Evolutionary conservation across 106 monocot species (phyloP).

Genomic region (Narthecium ossifragum): DNA sequence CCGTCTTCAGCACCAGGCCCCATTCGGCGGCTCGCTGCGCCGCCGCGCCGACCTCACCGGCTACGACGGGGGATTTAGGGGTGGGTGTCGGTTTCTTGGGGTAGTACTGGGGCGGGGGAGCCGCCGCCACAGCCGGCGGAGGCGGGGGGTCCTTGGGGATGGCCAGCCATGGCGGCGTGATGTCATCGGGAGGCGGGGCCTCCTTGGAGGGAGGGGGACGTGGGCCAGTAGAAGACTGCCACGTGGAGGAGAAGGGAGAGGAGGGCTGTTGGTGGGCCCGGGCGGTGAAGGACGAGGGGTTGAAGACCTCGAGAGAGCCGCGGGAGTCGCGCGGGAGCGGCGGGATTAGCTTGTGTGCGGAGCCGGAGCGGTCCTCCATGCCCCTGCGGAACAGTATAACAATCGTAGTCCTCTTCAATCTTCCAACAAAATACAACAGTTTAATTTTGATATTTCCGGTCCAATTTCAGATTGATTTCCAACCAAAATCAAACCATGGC

Average conservation of each 20-base stretch:
- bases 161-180: constrained; percentile 54
- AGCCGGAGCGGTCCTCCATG: too few species aligned
- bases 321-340: constrained; percentile 70
- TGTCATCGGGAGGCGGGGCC: constrained; percentile 10
- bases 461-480: too few species aligned
- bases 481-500: too few species aligned
- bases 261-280: constrained; percentile 10
- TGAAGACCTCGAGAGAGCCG: constrained; percentile 90
- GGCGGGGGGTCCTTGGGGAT: constrained; percentile 12
- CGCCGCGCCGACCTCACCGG: constrained; percentile 23
- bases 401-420: too few species aligned
- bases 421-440: too few species aligned
- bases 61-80: not conserved
- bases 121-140: not conserved
- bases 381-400: too few species aligned
- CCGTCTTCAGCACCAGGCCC: constrained; percentile 83
- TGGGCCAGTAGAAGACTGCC: constrained; percentile 13
- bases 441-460: too few species aligned
- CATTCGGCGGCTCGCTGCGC: constrained; percentile 86
- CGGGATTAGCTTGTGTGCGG: too few species aligned
- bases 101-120: not conserved
- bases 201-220: not conserved
- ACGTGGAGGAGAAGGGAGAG: constrained; percentile 21
- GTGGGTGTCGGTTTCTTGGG: not conserved
- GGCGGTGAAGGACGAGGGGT: constrained; percentile 46